Percentiles rank a stretch among this genome's conserved stretches.
Conservation (phyloP, 1,139 yeast species). For the Kluyveromyces marxianus region DNA sequence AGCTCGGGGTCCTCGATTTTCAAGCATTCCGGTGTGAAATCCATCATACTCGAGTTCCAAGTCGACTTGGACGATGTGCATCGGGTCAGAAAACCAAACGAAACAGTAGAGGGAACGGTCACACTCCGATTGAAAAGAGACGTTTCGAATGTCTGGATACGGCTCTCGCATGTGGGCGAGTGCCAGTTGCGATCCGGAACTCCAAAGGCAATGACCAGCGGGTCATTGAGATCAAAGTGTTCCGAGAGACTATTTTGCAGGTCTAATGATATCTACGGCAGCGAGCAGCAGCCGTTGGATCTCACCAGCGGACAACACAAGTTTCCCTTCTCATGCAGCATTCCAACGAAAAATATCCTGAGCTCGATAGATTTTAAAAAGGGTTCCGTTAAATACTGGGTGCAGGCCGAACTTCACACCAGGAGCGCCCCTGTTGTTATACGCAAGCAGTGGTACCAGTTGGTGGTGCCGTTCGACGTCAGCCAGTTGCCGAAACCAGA, state of each 20-base stretch:
- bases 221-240: neutral
- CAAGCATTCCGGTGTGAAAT: neutral
- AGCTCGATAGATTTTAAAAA: slow-evolving; percentile 79
- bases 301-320: slow-evolving; percentile 75
- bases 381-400: slow-evolving; percentile 66
- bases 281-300: slow-evolving; percentile 33
- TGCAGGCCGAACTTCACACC: slow-evolving; percentile 48
- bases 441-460: slow-evolving; percentile 33
- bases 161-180: slow-evolving; percentile 47
- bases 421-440: slow-evolving; percentile 6
- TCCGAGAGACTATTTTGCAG: slow-evolving; percentile 49
- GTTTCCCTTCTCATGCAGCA: slow-evolving; percentile 73
- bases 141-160: slow-evolving; percentile 45
- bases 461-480: slow-evolving; percentile 71
- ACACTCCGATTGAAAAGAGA: slow-evolving; percentile 50
- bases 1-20: neutral
- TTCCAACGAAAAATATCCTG: slow-evolving; percentile 63
- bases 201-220: neutral
- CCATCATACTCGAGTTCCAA: slow-evolving; percentile 40
- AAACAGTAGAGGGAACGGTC: slow-evolving; percentile 54
- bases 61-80: slow-evolving; percentile 69
- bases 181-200: slow-evolving; percentile 40
- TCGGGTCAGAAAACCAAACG: slow-evolving; percentile 51
- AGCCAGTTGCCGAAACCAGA: slow-evolving; percentile 57
- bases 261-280: slow-evolving; percentile 61